phyloP scores from a whole-genome alignment of 164 flowering plant genomes.

The Magnolia changhungtana region DNA sequence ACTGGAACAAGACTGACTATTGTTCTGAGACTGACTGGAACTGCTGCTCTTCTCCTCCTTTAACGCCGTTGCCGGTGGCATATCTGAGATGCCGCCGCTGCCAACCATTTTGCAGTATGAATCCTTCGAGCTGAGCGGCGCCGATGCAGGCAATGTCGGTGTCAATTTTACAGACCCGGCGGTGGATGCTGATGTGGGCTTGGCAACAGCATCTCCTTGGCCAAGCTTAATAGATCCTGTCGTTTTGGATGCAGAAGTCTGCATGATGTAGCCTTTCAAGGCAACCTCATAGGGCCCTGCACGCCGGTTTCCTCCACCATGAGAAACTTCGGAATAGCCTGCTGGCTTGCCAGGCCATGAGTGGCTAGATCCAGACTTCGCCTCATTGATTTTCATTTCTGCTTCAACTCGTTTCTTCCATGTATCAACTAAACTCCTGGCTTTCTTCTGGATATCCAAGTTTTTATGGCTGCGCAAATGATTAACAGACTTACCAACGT shows the following conservation, averaged over 20 bases:
- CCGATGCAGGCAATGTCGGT: conserved; percentile 35
- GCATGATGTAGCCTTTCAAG: conserved; percentile 46
- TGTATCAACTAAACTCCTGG: conserved; percentile 80
- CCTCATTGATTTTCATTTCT: conserved; percentile 82
- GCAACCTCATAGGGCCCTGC: conserved; percentile 53
- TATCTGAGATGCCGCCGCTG: conserved; percentile 26
- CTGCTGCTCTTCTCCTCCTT: conserved; percentile 63
- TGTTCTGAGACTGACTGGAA: conserved; percentile 83
- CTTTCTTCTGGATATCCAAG: conserved; percentile 60
- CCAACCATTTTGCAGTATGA: conserved; percentile 19
- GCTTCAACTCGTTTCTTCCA: conserved; percentile 98
- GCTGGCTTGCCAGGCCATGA: conserved; percentile 56
- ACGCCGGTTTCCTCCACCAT: conserved; percentile 49
- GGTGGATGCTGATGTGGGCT: conserved; percentile 38
- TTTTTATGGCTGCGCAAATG: conserved; percentile 56
- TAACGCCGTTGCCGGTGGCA: conserved; percentile 24
- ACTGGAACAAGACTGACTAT: conserved; percentile 73
- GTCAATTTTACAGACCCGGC: conserved; percentile 43
- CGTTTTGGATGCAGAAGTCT: conserved; percentile 50
- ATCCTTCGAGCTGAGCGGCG: conserved; percentile 27
- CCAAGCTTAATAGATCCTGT: conserved; percentile 35
- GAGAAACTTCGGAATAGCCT: conserved; percentile 48
- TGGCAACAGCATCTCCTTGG: conserved; percentile 44
- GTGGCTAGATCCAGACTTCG: conserved; percentile 62
- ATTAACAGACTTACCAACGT: conserved; percentile 90